Conservation (phyloP, 2,329 filamentous ascomycete species). For the Neofusicoccum laricinum region DNA sequence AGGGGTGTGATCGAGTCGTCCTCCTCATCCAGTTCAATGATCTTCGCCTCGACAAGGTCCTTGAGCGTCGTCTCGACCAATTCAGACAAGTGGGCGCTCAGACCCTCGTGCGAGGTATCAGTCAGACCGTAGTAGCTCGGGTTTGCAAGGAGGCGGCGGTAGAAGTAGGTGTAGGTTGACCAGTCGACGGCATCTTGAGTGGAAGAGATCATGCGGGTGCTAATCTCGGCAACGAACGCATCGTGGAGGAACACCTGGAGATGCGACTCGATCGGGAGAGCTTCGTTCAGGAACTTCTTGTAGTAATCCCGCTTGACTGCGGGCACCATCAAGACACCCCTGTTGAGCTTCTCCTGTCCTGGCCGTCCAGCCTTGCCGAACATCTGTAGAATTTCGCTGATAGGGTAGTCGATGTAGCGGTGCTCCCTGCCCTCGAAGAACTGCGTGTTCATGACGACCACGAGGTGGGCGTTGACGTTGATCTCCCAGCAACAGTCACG, state of each 20-base stretch:
- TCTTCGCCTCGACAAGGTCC: constrained; percentile 87
- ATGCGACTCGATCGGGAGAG: constrained; percentile 91
- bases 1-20: constrained; percentile 82
- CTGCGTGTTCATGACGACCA: constrained; percentile 96
- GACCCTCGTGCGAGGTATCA: constrained; percentile 83
- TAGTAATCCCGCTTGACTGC: constrained; percentile 95
- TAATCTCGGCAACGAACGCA: constrained; percentile 95
- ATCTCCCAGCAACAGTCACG: constrained; percentile 97
- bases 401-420: constrained; percentile 92
- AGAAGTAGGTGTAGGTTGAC: constrained; percentile 98
- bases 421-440: constrained; percentile 97
- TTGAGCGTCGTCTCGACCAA: constrained; percentile 89
- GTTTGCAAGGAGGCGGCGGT: constrained; percentile 88
- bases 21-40: constrained; percentile 89
- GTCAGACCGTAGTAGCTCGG: constrained; percentile 93
- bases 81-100: constrained; percentile 93
- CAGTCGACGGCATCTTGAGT: constrained; percentile 97
- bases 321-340: constrained; percentile 94
- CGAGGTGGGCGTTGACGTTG: constrained; percentile 80
- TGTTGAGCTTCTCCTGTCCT: constrained; percentile 73
- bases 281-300: constrained; percentile 97
- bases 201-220: constrained; percentile 90
- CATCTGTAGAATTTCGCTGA: constrained; percentile 95
- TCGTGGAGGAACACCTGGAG: constrained; percentile 89
- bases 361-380: constrained; percentile 88